These are phyloP conservation scores for Pelargonium nanum DNA, from an alignment of 345 rosid species.

Conservation along the genomic window DNA sequence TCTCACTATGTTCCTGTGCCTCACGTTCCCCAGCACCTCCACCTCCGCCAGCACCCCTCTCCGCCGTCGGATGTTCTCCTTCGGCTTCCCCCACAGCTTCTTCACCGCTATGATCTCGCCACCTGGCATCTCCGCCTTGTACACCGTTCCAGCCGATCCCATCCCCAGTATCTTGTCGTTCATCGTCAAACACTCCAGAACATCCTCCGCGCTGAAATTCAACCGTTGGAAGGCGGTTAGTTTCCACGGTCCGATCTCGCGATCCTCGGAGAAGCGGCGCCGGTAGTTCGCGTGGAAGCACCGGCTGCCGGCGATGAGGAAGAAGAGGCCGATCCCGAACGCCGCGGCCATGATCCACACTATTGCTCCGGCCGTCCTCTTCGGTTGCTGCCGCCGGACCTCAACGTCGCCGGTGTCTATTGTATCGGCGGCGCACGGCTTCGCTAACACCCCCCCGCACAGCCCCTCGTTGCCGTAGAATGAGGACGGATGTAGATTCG, in stretches of 20 bases:
- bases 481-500: conserved; percentile 71
- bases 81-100: conserved; percentile 80
- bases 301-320: conserved; percentile 69
- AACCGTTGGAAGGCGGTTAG: conserved; percentile 82
- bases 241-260: conserved; percentile 80
- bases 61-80: conserved; percentile 56
- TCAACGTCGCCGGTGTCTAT: conserved; percentile 24
- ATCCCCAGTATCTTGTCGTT: conserved; percentile 77
- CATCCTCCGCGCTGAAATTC: conserved; percentile 85
- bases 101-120: conserved; percentile 96
- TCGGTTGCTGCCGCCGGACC: conserved; percentile 35
- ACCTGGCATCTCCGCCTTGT: conserved; percentile 87
- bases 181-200: conserved; percentile 59
- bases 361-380: conserved; percentile 60
- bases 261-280: conserved; percentile 26
- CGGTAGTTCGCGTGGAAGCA: conserved; percentile 57
- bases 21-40: conserved; percentile 74
- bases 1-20: conserved; percentile 90
- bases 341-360: conserved; percentile 90
- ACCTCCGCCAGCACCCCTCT: conserved; percentile 87
- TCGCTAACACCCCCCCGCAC: conserved; percentile 52
- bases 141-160: conserved; percentile 89
- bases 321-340: conserved; percentile 58
- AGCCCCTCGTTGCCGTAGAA: conserved; percentile 66
- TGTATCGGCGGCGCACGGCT: conserved; percentile 45